phyloP scores from a whole-genome alignment of 345 rosid genomes.

The Hevea brasiliensis region DNA sequence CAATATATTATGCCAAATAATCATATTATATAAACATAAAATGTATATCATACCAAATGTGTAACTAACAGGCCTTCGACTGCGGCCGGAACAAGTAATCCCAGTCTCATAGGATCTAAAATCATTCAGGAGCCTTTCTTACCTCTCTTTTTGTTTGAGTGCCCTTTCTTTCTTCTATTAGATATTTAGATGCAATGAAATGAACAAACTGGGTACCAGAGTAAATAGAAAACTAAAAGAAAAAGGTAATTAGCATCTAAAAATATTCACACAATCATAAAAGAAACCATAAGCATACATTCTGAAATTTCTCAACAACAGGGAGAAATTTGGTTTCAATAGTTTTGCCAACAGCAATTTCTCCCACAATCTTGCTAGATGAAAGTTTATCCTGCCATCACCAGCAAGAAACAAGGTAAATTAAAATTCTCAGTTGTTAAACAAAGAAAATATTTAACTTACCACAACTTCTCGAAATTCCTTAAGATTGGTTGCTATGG shows the following conservation, averaged over 20 bases:
- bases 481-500: constrained; percentile 69
- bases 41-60: constrained; percentile 60
- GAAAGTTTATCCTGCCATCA: constrained; percentile 59
- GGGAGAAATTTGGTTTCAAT: constrained; percentile 60
- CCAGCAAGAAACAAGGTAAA: constrained; percentile 18
- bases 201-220: background rate
- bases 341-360: constrained; percentile 50
- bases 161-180: constrained; percentile 71
- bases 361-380: constrained; percentile 50
- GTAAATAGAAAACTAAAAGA: constrained; percentile 11
- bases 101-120: constrained; percentile 36
- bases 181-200: constrained; percentile 17
- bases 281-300: constrained; percentile 39
- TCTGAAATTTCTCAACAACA: constrained; percentile 54
- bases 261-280: background rate
- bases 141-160: constrained; percentile 51
- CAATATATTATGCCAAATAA: background rate
- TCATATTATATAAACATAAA: constrained; percentile 4
- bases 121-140: constrained; percentile 49
- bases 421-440: constrained; percentile 5
- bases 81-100: constrained; percentile 64
- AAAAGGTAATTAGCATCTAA: background rate
- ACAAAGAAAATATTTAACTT: constrained; percentile 26
- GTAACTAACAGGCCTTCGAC: constrained; percentile 52
- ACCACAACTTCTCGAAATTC: constrained; percentile 64